phyloP scores from a whole-genome alignment of 352 stramenopile genomes.

The Pythium utonaiense region DNA sequence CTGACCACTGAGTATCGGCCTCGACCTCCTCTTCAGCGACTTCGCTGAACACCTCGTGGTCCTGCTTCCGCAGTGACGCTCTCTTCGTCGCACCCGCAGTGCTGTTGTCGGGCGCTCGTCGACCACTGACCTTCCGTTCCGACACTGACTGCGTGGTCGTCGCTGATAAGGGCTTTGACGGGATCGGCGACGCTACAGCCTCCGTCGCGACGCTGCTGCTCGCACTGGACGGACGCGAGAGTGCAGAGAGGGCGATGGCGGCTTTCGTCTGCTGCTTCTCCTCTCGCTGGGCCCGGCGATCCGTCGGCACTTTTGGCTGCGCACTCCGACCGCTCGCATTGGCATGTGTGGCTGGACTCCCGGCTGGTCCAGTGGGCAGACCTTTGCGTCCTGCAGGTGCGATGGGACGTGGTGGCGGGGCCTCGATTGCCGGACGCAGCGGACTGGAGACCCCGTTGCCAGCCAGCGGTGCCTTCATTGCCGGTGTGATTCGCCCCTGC shows the following conservation, averaged over 20 bases:
- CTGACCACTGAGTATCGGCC: neutral
- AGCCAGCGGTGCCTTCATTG: conserved; percentile 4
- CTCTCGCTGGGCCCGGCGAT: conserved; percentile 16
- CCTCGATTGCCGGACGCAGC: neutral
- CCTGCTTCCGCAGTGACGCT: neutral
- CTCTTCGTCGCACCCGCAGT: neutral
- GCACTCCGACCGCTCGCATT: neutral
- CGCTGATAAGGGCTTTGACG: no score
- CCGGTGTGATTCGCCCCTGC: conserved; percentile 16
- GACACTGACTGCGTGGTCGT: no score
- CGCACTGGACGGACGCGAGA: neutral
- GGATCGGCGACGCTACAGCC: no score
- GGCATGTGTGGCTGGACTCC: no score
- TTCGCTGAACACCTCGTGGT: neutral
- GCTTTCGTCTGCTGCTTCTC: conserved; percentile 16
- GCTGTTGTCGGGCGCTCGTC: neutral
- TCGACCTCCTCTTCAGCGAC: neutral
- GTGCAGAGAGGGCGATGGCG: conserved; percentile 12
- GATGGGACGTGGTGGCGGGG: conserved; percentile 5
- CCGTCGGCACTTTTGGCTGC: neutral
- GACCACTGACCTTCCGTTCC: neutral
- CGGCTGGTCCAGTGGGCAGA: neutral
- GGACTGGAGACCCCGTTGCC: neutral
- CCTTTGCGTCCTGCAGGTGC: neutral
- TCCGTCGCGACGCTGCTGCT: neutral